Evolutionary conservation across 768 basidiomycete species (phyloP), one percentile per base, ranked within the genome.

Genomic region (Mycena crocata): DNA sequence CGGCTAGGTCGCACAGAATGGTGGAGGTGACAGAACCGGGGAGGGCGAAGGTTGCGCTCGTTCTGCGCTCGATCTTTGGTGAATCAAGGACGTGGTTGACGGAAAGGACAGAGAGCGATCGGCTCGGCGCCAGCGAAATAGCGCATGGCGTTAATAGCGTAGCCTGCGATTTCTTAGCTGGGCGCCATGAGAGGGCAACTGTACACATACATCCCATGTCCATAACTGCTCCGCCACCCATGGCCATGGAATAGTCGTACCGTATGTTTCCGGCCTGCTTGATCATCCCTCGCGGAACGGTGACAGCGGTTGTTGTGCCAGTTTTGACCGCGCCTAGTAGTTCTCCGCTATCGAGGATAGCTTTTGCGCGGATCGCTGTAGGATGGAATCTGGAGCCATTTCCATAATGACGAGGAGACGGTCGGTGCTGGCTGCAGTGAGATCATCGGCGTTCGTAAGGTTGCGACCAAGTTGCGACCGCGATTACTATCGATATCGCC

Each of bases 161-260:
- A 89, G 62, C 81, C 87, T 87, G 73, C 37, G 3, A 30, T 3
- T 10, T 32, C 34, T 64, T 32, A 57, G 44, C 17, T 15, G 23
- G 26, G 8, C 23, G 31, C 14, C 4, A 1, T 5, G 1, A n/a
- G 3, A 37, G 28, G 23, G 19, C 24, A 7, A 39, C 32, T 68
- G n/a, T n/a, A 71, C 75, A n/a, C n/a, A 57, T 57, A 82, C 87
- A 85, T 46, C 87, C 88, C 81, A 86, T 82, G 70, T 91, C 90
- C 89, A 92, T 90, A 65, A 88, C 71, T 15, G 81, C 79, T 8
- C 91, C 90, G 0, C 91, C 91, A 5, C 89, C 87, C 1, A 91
- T n/a, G n/a, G n/a, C n/a, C n/a, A n/a, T 74, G 4, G 80, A 73
- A 62, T 86, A 88, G 26, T 86, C 59, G 78, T 80, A 85, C 2